Evolutionary conservation across 2,329 filamentous ascomycete species (phyloP), one percentile per base, ranked within the genome.

Genomic region (Juglanconis oblonga): DNA sequence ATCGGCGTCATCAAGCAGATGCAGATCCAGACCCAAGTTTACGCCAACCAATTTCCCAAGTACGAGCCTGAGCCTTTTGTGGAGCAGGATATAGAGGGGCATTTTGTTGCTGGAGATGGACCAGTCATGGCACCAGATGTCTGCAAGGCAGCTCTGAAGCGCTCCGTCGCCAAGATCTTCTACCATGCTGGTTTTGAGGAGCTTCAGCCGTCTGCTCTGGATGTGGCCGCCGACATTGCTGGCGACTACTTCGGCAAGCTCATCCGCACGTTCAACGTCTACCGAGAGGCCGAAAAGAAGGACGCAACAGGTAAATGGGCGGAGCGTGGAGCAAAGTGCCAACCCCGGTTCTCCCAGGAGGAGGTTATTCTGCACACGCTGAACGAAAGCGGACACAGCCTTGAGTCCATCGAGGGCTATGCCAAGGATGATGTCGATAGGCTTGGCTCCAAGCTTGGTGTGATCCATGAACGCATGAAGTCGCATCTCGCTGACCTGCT

Each of bases 1-100:
- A 97, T 99, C 72, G 89, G 91, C 52, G 92, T 99, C 63, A 95
- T 99, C 72, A 99, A 98, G 78, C 95, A 99, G 77, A 99, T 99
- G 95, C 95, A 99, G 76, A 86, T 98, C 57, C 95, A 99, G 73
- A 91, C 92, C 55, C 95, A 97, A 84, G 90, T 96, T 71, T 99
- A 99, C 72, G 90, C 93, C 70, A 99, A 99, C 70, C 95, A 99
- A 73, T 99, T 99, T 69, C 92, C 94, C 65, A 97, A 97, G 76
- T 97, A 96, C 71, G 91, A 97, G 64, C 90, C 90, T 1, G 89
- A 94, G 70, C 91, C 92, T 0, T 97, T 99, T 64, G 77, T 88
- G 17, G 95, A 99, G 75, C 82, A 85, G 47, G 95, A 98, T 70
- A 87, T 95, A 55, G 88, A 92, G 54, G 86, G 92, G n/a, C 89